Evolutionary conservation across 495 filamentous ascomycete genomes (phyloP).

Genomic region (Cetradonia linearis): DNA sequence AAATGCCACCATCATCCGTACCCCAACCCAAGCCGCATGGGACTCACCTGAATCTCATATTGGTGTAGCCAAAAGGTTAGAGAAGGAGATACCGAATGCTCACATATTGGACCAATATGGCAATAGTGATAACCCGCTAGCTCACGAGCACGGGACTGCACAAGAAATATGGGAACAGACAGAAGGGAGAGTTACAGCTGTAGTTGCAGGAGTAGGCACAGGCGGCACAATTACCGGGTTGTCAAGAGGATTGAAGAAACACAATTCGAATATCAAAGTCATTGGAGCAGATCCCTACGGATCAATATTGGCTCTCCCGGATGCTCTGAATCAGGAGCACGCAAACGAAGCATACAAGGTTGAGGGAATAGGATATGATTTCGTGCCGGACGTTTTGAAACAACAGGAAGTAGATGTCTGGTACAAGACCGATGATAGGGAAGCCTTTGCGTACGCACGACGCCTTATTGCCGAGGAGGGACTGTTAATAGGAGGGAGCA

Average conservation of each 20-base stretch:
- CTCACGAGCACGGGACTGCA: conserved; percentile 90
- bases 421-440: conserved; percentile 94
- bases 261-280: conserved; percentile 71
- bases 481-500: conserved; percentile 86
- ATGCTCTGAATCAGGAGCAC: conserved; percentile 62
- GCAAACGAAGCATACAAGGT: conserved; percentile 88
- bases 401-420: conserved; percentile 75
- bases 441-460: conserved; percentile 81
- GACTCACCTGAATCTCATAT: conserved; percentile 96
- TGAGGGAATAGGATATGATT: conserved; percentile 98
- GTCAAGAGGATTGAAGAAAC: conserved; percentile 74
- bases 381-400: conserved; percentile 88
- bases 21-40: conserved; percentile 88
- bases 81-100: conserved; percentile 93
- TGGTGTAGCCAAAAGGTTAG: conserved; percentile 76
- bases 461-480: conserved; percentile 91
- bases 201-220: conserved; percentile 90
- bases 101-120: conserved; percentile 96
- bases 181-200: conserved; percentile 67
- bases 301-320: conserved; percentile 75
- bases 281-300: conserved; percentile 88
- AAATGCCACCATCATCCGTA: conserved; percentile 94
- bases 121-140: conserved; percentile 83
- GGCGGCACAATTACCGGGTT: conserved; percentile 93
- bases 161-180: conserved; percentile 95